These are phyloP conservation scores for Ceratocystis cacaofunesta DNA, from an alignment of 2,329 filamentous ascomycete genomes.

Conservation along the genomic window DNA sequence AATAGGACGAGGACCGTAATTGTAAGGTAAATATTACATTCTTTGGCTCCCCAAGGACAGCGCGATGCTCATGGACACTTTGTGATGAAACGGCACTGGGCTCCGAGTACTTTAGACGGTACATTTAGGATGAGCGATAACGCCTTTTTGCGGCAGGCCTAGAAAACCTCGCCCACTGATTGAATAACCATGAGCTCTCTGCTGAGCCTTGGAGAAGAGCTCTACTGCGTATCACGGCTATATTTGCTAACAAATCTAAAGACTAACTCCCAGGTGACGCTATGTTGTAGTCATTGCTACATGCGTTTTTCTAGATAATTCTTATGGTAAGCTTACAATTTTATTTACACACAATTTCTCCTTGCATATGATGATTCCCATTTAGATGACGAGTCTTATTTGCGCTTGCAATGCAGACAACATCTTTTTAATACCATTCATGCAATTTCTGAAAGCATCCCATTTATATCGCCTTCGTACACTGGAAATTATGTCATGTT, in stretches of 20 bases:
- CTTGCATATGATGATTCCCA: slow-evolving; percentile 26
- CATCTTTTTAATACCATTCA: slow-evolving; percentile 56
- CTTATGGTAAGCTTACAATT: slow-evolving; percentile 13
- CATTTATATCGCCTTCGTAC: slow-evolving; percentile 6
- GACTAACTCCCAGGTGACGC: neutral
- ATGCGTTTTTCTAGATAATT: neutral
- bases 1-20: slow-evolving; percentile 12
- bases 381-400: slow-evolving; percentile 69
- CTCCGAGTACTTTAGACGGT: slow-evolving; percentile 50
- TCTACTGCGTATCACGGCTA: neutral
- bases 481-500: neutral
- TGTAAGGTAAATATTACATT: slow-evolving; percentile 14
- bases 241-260: neutral
- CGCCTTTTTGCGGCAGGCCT: slow-evolving; percentile 94
- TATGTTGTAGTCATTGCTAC: neutral
- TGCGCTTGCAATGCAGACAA: slow-evolving; percentile 58
- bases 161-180: slow-evolving; percentile 99
- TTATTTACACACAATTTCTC: neutral
- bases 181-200: slow-evolving; percentile 12
- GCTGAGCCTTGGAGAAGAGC: neutral
- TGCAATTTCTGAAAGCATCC: slow-evolving; percentile 38
- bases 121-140: slow-evolving; percentile 55
- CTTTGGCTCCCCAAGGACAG: slow-evolving; percentile 15
- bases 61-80: slow-evolving; percentile 19
- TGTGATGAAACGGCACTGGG: slow-evolving; percentile 95